A percentile compares a stretch with the other conserved stretches of the same genome.
These are phyloP conservation scores for Phlegmacium glaucopus DNA, from an alignment of 768 basidiomycete genomes.

Conservation along the genomic window DNA sequence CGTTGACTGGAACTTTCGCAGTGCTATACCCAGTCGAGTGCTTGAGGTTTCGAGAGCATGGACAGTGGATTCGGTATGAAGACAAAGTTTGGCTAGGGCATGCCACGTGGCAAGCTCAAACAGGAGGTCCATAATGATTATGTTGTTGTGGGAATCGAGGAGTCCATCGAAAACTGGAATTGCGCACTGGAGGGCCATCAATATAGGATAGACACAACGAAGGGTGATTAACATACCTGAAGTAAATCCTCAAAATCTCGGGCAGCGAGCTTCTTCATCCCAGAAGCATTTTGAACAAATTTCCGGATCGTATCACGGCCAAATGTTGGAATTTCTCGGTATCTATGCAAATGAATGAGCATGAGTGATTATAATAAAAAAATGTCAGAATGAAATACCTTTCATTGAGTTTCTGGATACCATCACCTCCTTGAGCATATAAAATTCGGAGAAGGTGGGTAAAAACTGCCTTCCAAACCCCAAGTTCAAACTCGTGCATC, in stretches of 20 bases:
- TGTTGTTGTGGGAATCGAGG: slow-evolving; percentile 3
- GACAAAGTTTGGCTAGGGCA: slow-evolving; percentile 24
- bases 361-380: slow-evolving; percentile 12
- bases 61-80: slow-evolving; percentile 20
- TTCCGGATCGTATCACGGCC: slow-evolving; percentile 21
- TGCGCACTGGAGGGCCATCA: slow-evolving; percentile 7
- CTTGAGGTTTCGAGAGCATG: slow-evolving; percentile 10
- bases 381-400: slow-evolving; percentile 20
- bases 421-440: too few relatives aligned
- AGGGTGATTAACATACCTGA: slow-evolving; percentile 23
- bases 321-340: slow-evolving; percentile 16
- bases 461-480: slow-evolving; percentile 33
- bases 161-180: slow-evolving; percentile 12
- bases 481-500: slow-evolving; percentile 34
- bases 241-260: slow-evolving; percentile 33
- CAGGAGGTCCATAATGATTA: slow-evolving; percentile 18
- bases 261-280: slow-evolving; percentile 26
- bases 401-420: too few relatives aligned
- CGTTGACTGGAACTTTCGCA: slow-evolving; percentile 17
- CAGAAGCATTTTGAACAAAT: slow-evolving; percentile 24
- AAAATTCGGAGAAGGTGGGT: slow-evolving; percentile 30
- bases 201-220: not conserved
- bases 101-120: slow-evolving; percentile 28
- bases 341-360: slow-evolving; percentile 10
- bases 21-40: slow-evolving; percentile 13